phyloP scores from a whole-genome alignment of 495 filamentous ascomycete genomes.

The Paragyromitra xinjiangensis region DNA sequence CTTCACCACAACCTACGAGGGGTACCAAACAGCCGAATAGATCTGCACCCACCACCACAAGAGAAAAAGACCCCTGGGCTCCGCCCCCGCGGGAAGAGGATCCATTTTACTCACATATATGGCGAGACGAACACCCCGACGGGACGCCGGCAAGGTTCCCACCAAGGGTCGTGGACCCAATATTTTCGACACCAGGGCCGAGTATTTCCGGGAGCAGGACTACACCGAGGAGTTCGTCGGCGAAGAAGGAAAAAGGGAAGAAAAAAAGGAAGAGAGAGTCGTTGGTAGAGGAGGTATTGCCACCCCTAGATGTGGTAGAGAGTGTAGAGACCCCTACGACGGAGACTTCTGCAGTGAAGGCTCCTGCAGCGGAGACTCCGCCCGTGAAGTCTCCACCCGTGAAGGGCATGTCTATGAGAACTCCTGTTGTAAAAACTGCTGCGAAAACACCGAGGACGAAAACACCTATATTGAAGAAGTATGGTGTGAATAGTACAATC shows the following conservation, averaged over 20 bases:
- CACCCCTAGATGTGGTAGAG: neutral
- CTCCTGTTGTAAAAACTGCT: neutral
- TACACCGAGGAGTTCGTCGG: neutral
- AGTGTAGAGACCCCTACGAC: neutral
- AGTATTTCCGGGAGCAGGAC: neutral
- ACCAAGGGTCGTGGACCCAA: neutral
- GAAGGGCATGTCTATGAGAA: neutral
- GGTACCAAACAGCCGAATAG: neutral
- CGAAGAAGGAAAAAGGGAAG: neutral
- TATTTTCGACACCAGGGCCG: neutral
- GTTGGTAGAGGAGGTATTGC: neutral
- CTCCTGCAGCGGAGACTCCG: neutral
- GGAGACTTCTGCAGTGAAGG: neutral
- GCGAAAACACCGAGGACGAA: neutral
- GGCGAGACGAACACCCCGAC: constrained; percentile 55
- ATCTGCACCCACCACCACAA: too few relatives aligned
- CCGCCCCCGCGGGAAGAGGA: constrained; percentile 34
- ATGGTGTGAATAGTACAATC: neutral
- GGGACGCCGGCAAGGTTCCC: constrained; percentile 51
- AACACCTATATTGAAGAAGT: neutral
- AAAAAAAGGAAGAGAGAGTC: constrained; percentile 26
- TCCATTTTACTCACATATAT: constrained; percentile 51
- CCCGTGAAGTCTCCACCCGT: neutral
- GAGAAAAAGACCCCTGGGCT: constrained; percentile 34
- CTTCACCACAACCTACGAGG: neutral